Evolutionary conservation across 164 flowering plant genomes (phyloP).

Genomic region (Amborella trichopoda): DNA sequence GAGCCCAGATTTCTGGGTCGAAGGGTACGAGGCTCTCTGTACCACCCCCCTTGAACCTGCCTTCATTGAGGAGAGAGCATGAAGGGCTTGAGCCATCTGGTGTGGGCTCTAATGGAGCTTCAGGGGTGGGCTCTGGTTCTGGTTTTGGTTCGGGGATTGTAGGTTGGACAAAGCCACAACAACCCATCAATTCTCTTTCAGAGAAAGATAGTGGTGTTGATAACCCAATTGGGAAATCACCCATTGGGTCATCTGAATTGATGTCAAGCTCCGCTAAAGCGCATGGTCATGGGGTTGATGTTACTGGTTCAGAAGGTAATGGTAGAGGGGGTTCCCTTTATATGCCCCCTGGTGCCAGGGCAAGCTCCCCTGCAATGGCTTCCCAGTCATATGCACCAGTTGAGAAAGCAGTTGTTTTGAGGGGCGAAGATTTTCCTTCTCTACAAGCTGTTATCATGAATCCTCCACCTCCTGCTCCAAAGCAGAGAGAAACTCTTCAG

Average conservation of each 20-base stretch:
- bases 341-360: conserved; percentile 60
- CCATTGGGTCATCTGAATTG: too few relatives aligned
- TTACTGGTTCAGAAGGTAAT: conserved; percentile 18
- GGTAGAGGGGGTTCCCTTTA: conserved; percentile 25
- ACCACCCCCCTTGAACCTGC: conserved; percentile 99
- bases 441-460: conserved; percentile 52
- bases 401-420: conserved; percentile 54
- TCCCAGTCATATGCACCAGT: conserved; percentile 1
- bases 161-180: conserved; percentile 80
- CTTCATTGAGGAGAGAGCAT: conserved; percentile 82
- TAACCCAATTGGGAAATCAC: too few relatives aligned
- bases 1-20: conserved; percentile 33
- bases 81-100: conserved; percentile 62
- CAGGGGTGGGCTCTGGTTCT: conserved; percentile 40
- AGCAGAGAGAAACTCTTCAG: conserved; percentile 43
- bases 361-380: conserved; percentile 6
- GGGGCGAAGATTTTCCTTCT: conserved; percentile 96
- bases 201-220: conserved; percentile 36
- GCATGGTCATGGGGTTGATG: conserved; percentile 11
- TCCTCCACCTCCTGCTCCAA: conserved; percentile 22
- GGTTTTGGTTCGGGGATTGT: conserved; percentile 57
- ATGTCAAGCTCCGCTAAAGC: too few relatives aligned
- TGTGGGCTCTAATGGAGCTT: conserved; percentile 25
- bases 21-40: conserved; percentile 71
- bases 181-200: conserved; percentile 19